These are phyloP conservation scores for Tolypocladium ovalisporum DNA, from an alignment of 2,329 filamentous ascomycete genomes.

Conservation along the genomic window DNA sequence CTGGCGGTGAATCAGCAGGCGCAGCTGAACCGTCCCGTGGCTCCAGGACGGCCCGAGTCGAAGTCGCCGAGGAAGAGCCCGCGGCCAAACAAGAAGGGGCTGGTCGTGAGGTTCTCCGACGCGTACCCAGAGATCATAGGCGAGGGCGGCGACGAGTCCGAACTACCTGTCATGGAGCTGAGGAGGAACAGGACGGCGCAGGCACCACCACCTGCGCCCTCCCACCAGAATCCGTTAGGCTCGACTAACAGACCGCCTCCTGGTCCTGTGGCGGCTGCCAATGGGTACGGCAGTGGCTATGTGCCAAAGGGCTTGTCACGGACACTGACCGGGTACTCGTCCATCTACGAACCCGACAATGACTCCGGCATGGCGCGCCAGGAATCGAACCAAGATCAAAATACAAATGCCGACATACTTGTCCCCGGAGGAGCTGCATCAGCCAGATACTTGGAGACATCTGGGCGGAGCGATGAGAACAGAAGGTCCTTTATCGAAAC, in stretches of 20 bases:
- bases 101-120: constrained; percentile 65
- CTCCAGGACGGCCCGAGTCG: constrained; percentile 25
- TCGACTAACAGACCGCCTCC: constrained; percentile 2
- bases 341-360: constrained; percentile 15
- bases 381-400: neutral
- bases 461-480: constrained; percentile 35
- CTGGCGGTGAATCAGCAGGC: constrained; percentile 30
- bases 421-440: constrained; percentile 21
- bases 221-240: constrained; percentile 7
- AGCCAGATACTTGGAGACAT: constrained; percentile 31
- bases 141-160: constrained; percentile 80
- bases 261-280: constrained; percentile 1
- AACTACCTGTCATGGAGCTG: constrained; percentile 61
- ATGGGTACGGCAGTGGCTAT: constrained; percentile 30
- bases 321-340: constrained; percentile 45
- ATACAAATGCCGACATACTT: constrained; percentile 9
- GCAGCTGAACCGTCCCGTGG: constrained; percentile 33
- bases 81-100: constrained; percentile 48
- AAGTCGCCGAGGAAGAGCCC: constrained; percentile 33
- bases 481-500: constrained; percentile 47
- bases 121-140: constrained; percentile 73
- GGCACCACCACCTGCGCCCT: constrained; percentile 20
- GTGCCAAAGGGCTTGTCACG: constrained; percentile 42
- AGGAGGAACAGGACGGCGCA: constrained; percentile 41
- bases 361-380: neutral